Evolutionary conservation across 495 filamentous ascomycete genomes (phyloP), one percentile per base, ranked within the genome.

Genomic region (Physcia stellaris): DNA sequence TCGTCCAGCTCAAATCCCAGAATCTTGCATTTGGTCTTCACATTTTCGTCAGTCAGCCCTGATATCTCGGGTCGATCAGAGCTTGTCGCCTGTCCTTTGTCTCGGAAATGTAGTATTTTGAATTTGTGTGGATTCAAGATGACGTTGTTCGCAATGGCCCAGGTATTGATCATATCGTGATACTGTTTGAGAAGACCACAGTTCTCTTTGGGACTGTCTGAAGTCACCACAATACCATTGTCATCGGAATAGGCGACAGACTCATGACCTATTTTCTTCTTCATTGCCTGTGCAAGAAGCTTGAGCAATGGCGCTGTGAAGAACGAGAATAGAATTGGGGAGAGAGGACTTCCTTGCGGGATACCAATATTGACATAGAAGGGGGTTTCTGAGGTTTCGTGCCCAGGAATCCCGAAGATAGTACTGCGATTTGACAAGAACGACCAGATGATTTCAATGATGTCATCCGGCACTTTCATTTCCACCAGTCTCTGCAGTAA

Each of bases 231-330:
- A 19, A 47, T 32, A 27, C 45, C 41, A 27, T 42, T 45, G 31
- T 58, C 50, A 40, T 58, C 49, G 33, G 52, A 41, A 27, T 53
- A 58, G n/a, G n/a, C n/a, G n/a, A n/a, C n/a, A n/a, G n/a, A n/a
- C n/a, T n/a, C n/a, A n/a, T n/a, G n/a, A n/a, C n/a, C n/a, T n/a
- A n/a, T n/a, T 11, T 45, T 49, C 11, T 43, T 35, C 17, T 37
- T 32, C 29, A 35, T 43, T 20, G 42, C 42, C n/a, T 42, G 39
- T n/a, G 11, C 5, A 9, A 32, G 26, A 17, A 24, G 12, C 6
- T 42, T n/a, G 9, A 33, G 29, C 13, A 62, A 54, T n/a, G 54
- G 47, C 26, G 47, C 46, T 24, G 56, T 54, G 37, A 57, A 59
- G 43, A 62, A 54, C 18, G 55, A 45, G 45, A 50, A 51, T 11